phyloP scores from a whole-genome alignment of 306 rosid species.

The Ormosia semicastrata region DNA sequence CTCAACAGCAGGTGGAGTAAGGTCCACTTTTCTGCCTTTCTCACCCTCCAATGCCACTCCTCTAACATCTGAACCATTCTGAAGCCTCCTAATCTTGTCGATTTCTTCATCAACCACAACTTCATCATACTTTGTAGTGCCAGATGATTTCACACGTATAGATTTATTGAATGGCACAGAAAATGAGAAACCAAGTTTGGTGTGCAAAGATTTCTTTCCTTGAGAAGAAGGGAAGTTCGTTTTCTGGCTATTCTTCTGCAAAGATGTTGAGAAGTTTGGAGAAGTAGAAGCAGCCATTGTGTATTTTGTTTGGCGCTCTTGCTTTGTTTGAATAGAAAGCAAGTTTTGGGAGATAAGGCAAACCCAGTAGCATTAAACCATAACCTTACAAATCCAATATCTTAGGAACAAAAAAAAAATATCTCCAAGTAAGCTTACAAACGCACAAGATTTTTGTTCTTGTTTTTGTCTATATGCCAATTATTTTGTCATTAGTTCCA shows the following conservation, averaged over 20 bases:
- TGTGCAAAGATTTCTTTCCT: conserved; percentile 19
- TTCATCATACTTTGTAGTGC: conserved; percentile 53
- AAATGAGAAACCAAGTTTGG: conserved; percentile 37
- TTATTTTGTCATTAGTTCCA: conserved; percentile 13
- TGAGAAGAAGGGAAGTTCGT: conserved; percentile 26
- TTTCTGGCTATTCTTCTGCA: conserved; percentile 27
- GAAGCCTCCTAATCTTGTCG: conserved; percentile 78
- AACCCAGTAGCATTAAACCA: conserved; percentile 29
- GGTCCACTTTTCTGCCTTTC: conserved; percentile 68
- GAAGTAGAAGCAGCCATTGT: conserved; percentile 56
- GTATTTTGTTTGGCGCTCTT: conserved; percentile 44
- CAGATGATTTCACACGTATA: conserved; percentile 26
- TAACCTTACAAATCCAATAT: conserved; percentile 52
- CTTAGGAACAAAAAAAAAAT: conserved; percentile 27
- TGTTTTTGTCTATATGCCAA: conserved; percentile 34
- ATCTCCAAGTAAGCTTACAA: conserved; percentile 45
- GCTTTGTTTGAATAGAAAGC: conserved; percentile 34
- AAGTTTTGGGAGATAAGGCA: conserved; percentile 39
- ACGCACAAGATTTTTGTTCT: conserved; percentile 39
- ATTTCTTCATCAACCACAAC: conserved; percentile 76
- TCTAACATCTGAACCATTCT: conserved; percentile 89
- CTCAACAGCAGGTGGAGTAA: conserved; percentile 73
- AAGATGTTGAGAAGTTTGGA: conserved; percentile 38
- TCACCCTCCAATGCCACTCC: conserved; percentile 90
- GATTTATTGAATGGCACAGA: conserved; percentile 23